Conservation (phyloP, 306 rosid genomes). For the Cicer chorassanicum region DNA sequence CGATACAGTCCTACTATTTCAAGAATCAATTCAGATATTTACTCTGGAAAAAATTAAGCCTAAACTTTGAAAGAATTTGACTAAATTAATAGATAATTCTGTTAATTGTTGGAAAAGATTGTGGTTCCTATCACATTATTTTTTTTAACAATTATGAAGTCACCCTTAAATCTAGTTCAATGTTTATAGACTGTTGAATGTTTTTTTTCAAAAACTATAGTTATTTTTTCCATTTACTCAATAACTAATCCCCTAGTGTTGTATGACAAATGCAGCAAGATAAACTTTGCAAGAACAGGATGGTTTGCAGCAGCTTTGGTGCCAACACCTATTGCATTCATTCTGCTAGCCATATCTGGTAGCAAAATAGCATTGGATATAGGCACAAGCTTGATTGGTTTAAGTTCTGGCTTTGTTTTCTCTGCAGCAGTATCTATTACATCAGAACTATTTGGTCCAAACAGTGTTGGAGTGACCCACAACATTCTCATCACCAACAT, state of each 20-base stretch:
- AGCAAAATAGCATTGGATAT: slow-evolving; percentile 42
- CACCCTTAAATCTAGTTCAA: not conserved
- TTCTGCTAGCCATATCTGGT: slow-evolving; percentile 48
- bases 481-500: slow-evolving; percentile 65
- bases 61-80: not conserved
- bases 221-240: not conserved
- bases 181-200: not conserved
- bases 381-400: slow-evolving; percentile 52
- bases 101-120: not conserved
- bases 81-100: not conserved
- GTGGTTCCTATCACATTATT: not conserved
- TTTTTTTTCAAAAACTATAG: not conserved
- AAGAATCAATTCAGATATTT: no score
- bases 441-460: slow-evolving; percentile 61
- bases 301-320: slow-evolving; percentile 57
- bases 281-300: slow-evolving; percentile 60
- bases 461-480: slow-evolving; percentile 59
- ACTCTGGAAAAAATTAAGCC: not conserved
- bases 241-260: not conserved
- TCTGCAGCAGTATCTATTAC: slow-evolving; percentile 57
- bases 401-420: slow-evolving; percentile 61
- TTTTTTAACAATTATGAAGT: not conserved
- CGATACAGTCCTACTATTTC: no score
- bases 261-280: slow-evolving; percentile 46
- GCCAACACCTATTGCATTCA: slow-evolving; percentile 60